Conservation (phyloP, 2,329 filamentous ascomycete species). For the Passalora sequoiae region DNA sequence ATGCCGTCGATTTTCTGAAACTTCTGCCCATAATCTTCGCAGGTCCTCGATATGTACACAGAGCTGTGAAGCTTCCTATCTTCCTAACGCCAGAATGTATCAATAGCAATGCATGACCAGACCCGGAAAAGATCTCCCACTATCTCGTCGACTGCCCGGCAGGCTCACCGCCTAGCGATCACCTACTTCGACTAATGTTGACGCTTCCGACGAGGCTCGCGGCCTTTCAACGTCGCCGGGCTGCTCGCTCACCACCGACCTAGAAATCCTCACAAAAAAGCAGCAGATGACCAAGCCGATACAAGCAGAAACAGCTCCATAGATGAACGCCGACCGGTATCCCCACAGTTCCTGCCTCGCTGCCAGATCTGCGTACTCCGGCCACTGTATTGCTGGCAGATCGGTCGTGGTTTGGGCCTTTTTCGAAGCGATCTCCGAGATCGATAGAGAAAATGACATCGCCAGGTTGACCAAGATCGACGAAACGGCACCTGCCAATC, state of each 20-base stretch:
- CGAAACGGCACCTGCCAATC: constrained; percentile 33
- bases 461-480: constrained; percentile 35
- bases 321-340: constrained; percentile 29
- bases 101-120: no score
- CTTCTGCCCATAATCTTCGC: no score
- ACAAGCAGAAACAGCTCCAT: constrained; percentile 29
- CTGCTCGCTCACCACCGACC: constrained; percentile 19
- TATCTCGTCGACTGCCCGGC: no score
- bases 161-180: no score
- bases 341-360: constrained; percentile 15
- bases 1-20: no score
- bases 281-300: constrained; percentile 27
- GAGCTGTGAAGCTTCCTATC: constrained; percentile 14
- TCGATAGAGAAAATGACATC: constrained; percentile 34
- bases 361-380: constrained; percentile 1
- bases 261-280: constrained; percentile 29
- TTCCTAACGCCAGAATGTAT: no score
- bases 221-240: constrained; percentile 19
- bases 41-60: constrained; percentile 5
- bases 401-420: constrained; percentile 14
- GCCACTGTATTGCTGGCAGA: constrained; percentile 3
- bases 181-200: constrained; percentile 12
- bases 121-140: no score
- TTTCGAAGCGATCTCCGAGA: constrained; percentile 31
- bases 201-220: constrained; percentile 5